These are phyloP conservation scores for Fusarium nurragi DNA, from an alignment of 2,329 filamentous ascomycete species.

Conservation along the genomic window DNA sequence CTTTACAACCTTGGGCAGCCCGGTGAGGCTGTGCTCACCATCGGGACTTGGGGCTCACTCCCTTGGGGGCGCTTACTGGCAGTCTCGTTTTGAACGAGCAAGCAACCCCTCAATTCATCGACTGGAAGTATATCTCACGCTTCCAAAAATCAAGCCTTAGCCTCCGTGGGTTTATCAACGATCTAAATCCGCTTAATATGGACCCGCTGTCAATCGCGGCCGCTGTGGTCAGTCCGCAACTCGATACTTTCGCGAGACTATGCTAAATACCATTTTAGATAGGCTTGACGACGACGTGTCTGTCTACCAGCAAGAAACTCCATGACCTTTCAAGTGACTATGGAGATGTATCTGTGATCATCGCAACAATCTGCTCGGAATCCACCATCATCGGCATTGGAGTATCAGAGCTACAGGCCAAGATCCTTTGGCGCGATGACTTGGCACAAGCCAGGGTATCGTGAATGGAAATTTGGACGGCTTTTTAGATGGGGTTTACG, in stretches of 20 bases:
- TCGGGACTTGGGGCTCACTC: not conserved
- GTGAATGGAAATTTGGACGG: not conserved
- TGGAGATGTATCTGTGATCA: not conserved
- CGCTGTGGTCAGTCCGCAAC: not conserved
- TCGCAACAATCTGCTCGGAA: constrained; percentile 11
- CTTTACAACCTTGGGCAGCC: not conserved
- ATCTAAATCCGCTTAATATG: not conserved
- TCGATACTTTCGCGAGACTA: accelerated
- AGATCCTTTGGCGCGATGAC: not conserved
- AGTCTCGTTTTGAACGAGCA: not conserved
- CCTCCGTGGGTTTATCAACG: accelerated
- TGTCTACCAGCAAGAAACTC: constrained; percentile 4
- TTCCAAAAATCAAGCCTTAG: not conserved
- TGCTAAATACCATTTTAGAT: not conserved
- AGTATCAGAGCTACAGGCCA: constrained; percentile 9
- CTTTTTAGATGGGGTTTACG: not conserved
- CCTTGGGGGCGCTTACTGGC: not conserved
- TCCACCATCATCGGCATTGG: not conserved
- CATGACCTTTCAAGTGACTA: not conserved
- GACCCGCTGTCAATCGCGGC: constrained; percentile 12
- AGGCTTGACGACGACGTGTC: constrained; percentile 7
- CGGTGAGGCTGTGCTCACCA: not conserved
- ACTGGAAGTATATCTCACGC: not conserved
- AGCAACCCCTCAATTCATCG: not conserved
- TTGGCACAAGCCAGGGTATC: constrained; percentile 1